Conservation (phyloP, 192 early-diverging fungal genomes). For the Mortierella claussenii region DNA sequence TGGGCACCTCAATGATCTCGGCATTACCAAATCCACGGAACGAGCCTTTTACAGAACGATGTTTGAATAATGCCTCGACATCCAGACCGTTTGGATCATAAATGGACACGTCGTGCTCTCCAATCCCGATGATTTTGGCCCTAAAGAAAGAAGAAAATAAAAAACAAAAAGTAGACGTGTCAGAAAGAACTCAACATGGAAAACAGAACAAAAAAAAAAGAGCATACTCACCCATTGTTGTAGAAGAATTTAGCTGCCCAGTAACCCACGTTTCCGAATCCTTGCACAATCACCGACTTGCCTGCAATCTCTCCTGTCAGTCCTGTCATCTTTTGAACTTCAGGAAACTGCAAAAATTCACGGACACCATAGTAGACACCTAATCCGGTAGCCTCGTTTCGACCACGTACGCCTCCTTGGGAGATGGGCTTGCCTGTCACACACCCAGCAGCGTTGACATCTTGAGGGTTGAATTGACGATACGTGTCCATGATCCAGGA, state of each 20-base stretch:
- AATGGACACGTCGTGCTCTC: slow-evolving; percentile 74
- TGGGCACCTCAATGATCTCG: slow-evolving; percentile 66
- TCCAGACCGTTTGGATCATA: slow-evolving; percentile 73
- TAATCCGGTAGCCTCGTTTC: slow-evolving; percentile 85
- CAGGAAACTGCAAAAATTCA: slow-evolving; percentile 83
- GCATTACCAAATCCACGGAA: slow-evolving; percentile 74
- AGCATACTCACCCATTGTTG: slow-evolving; percentile 62
- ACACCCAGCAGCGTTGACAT: slow-evolving; percentile 84
- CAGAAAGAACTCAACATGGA: no score
- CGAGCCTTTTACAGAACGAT: slow-evolving; percentile 70
- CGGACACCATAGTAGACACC: slow-evolving; percentile 85
- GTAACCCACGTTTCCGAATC: slow-evolving; percentile 89
- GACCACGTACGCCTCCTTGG: slow-evolving; percentile 83
- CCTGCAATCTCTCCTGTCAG: slow-evolving; percentile 69
- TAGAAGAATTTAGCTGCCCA: slow-evolving; percentile 86
- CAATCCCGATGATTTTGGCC: slow-evolving; percentile 80
- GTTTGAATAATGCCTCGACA: slow-evolving; percentile 71
- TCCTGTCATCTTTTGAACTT: slow-evolving; percentile 77
- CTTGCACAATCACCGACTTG: slow-evolving; percentile 78
- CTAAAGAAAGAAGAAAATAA: slow-evolving; percentile 24
- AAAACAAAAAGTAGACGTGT: background rate
- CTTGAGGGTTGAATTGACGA: slow-evolving; percentile 82
- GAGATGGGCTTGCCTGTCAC: slow-evolving; percentile 86
- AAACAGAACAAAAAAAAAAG: background rate
- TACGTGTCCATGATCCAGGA: slow-evolving; percentile 90